These are phyloP conservation scores for Tolypocladium pustulatum DNA, from an alignment of 2,329 filamentous ascomycete species.

Conservation along the genomic window DNA sequence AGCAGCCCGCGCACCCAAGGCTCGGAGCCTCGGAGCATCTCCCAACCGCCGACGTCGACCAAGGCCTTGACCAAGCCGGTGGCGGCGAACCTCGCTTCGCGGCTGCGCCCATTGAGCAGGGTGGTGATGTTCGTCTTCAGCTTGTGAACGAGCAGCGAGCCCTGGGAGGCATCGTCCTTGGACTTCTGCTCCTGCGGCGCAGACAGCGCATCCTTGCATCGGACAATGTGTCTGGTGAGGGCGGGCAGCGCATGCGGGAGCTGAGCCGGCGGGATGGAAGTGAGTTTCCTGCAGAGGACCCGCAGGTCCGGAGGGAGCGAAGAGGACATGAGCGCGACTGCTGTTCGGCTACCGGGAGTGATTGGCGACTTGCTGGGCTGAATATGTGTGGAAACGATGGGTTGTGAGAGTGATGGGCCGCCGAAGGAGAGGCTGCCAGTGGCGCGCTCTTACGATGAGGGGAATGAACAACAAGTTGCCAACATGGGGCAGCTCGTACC, in stretches of 20 bases:
- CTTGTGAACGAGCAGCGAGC: slow-evolving; percentile 64
- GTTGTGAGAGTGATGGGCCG: background rate
- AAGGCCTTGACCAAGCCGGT: slow-evolving; percentile 70
- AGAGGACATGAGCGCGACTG: slow-evolving; percentile 11
- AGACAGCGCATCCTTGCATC: slow-evolving; percentile 52
- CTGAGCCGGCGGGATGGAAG: slow-evolving; percentile 59
- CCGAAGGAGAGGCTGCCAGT: background rate
- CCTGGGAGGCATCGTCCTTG: slow-evolving; percentile 53
- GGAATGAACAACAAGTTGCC: no score
- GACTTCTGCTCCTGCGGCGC: slow-evolving; percentile 48
- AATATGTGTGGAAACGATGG: background rate
- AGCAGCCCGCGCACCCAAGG: slow-evolving; percentile 72
- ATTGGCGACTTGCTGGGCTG: background rate
- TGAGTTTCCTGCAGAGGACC: slow-evolving; percentile 58
- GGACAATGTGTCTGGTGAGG: slow-evolving; percentile 50
- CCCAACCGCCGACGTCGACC: slow-evolving; percentile 76
- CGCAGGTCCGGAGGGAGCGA: slow-evolving; percentile 41
- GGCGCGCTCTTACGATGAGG: background rate
- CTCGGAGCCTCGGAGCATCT: slow-evolving; percentile 61
- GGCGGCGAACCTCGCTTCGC: slow-evolving; percentile 67
- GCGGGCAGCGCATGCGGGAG: slow-evolving; percentile 64
- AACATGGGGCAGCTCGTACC: background rate
- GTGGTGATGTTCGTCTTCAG: slow-evolving; percentile 69
- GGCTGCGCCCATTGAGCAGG: slow-evolving; percentile 64
- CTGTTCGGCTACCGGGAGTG: background rate